Evolutionary conservation across 108 stramenopile species (phyloP).

Genomic region (Pseudonitzschia multiseries): DNA sequence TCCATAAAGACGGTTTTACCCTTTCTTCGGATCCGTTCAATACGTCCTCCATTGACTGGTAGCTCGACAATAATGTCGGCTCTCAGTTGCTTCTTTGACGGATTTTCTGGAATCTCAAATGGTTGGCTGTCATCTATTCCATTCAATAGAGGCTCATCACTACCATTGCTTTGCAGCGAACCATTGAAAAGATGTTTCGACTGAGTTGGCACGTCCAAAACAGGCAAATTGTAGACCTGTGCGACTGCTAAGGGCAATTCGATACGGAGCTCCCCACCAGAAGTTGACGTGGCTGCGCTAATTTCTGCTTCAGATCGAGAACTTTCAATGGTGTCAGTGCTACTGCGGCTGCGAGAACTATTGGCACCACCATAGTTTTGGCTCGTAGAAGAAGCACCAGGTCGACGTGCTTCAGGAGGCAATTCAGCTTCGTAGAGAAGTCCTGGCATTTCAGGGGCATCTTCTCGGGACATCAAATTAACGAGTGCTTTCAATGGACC

Average conservation of each 20-base stretch:
- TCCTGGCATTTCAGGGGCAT: constrained; percentile 94
- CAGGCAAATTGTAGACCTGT: constrained; percentile 64
- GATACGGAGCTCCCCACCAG: constrained; percentile 22
- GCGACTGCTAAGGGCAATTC: constrained; percentile 73
- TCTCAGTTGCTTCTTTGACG: constrained; percentile 51
- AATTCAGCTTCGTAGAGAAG: constrained; percentile 94
- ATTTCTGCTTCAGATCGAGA: constrained; percentile 19
- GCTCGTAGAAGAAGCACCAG: constrained; percentile 26
- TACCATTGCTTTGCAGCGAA: background rate
- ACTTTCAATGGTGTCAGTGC: constrained; percentile 23
- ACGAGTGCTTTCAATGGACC: constrained; percentile 91
- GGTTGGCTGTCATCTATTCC: constrained; percentile 12
- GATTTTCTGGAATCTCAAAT: constrained; percentile 44
- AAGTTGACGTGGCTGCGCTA: background rate
- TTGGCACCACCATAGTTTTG: constrained; percentile 15
- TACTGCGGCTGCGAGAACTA: constrained; percentile 3
- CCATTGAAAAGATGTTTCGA: constrained; percentile 5
- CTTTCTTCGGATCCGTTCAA: constrained; percentile 46
- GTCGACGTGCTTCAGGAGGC: constrained; percentile 75
- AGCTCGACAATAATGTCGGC: constrained; percentile 59
- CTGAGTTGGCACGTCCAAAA: constrained; percentile 41
- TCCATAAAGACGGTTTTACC: constrained; percentile 46
- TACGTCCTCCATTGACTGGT: constrained; percentile 69
- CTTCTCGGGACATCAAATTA: constrained; percentile 86
- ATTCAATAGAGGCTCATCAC: constrained; percentile 30